phyloP scores from a whole-genome alignment of 257 asterid genomes.

The Nicotiana noctiflora region DNA sequence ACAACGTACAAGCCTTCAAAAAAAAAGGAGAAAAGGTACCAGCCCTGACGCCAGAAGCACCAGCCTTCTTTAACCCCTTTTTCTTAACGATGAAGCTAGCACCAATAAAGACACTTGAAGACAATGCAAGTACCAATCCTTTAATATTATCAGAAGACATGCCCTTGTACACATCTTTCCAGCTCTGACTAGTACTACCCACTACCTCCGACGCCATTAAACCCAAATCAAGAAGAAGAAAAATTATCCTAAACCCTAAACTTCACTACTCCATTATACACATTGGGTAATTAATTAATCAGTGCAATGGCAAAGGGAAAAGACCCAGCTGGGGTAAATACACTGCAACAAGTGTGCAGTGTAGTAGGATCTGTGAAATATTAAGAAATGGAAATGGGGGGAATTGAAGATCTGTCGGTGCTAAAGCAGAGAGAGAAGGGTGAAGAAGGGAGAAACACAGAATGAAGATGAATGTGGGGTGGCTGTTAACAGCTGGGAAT shows the following conservation, averaged over 20 bases:
- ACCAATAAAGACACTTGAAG: constrained; percentile 78
- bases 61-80: constrained; percentile 82
- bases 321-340: neutral
- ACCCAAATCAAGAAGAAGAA: neutral
- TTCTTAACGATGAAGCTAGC: constrained; percentile 93
- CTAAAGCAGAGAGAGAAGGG: neutral
- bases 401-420: constrained; percentile 5
- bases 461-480: neutral
- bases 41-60: constrained; percentile 76
- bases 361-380: neutral
- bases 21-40: constrained; percentile 26
- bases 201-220: constrained; percentile 37
- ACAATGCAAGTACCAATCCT: constrained; percentile 71
- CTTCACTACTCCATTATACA: neutral
- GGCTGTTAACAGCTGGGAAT: neutral
- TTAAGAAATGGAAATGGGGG: neutral
- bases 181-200: constrained; percentile 22
- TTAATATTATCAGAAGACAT: constrained; percentile 76
- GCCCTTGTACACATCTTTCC: constrained; percentile 50
- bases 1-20: neutral
- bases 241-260: neutral
- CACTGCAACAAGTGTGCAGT: constrained; percentile 2
- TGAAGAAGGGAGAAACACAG: neutral
- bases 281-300: neutral
- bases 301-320: neutral